Conservation (phyloP, 257 asterid species). For the Jacaranda mimosifolia region DNA sequence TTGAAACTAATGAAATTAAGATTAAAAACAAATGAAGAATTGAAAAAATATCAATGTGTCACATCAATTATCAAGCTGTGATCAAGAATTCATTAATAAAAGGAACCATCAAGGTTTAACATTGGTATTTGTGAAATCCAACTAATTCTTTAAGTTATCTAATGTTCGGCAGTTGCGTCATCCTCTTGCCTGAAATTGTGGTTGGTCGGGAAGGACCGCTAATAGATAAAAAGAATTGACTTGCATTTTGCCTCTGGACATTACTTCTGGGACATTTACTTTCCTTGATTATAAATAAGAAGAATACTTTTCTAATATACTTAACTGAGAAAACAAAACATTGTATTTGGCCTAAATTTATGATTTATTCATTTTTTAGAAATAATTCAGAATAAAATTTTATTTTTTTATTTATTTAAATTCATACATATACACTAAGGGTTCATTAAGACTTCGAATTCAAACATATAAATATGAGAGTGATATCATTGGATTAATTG, state of each 20-base stretch:
- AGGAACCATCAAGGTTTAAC: background rate
- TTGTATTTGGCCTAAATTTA: too few relatives aligned
- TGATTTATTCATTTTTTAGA: too few relatives aligned
- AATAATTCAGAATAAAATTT: too few relatives aligned
- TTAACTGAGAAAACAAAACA: too few relatives aligned
- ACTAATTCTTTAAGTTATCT: background rate
- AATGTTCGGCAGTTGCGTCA: constrained; percentile 1
- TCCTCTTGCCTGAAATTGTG: constrained; percentile 14
- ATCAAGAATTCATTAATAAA: background rate
- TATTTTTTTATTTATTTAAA: too few relatives aligned
- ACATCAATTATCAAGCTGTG: too few relatives aligned
- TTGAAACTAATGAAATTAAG: background rate
- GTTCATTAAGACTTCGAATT: too few relatives aligned
- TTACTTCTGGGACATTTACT: background rate
- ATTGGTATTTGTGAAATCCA: background rate
- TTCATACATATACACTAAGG: too few relatives aligned
- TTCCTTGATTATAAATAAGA: background rate
- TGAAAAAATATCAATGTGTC: too few relatives aligned
- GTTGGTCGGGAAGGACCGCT: constrained; percentile 12
- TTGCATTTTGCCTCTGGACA: background rate
- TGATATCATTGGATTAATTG: too few relatives aligned
- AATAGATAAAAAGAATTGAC: background rate
- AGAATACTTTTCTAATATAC: background rate
- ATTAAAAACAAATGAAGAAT: too few relatives aligned
- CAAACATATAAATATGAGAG: too few relatives aligned